Base-by-base conservation (phyloP, 768 basidiomycete species). In the Antrodiella citrinella region DNA sequence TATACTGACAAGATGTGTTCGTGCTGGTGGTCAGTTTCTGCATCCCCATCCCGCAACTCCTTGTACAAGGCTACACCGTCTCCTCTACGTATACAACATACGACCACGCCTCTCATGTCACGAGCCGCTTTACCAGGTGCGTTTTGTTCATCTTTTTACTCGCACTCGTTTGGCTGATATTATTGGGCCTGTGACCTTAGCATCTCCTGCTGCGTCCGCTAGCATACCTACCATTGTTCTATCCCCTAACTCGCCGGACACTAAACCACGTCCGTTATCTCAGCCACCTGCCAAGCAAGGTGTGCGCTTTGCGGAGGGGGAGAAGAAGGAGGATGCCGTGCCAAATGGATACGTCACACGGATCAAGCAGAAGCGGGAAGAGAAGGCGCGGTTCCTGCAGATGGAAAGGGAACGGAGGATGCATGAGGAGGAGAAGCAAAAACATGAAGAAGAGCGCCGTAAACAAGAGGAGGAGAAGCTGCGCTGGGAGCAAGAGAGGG, bases 261-360 rank as follows among this genome's bases (percentile, higher is more conserved):
- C 49, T 35, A 25, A 30, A 4, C 51, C 20, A 30, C 53, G 18
- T 38, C 47, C 4, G 19, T 22, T 13, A 15, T 39, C 12, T 40
- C 47, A 12, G 23, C 45, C 40, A 26, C 23, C 38, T 23, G 25
- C 53, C 43, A 49, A 40, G 35, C 49, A 44, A n/a, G 55, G 41
- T 20, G 57, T 51, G 23, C 55, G 44, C 11, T 56, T 49, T 40
- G 57, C 43, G 4, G 54, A 57, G 26, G 51, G 52, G 4, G 48
- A 51, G 20, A 48, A 50, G 19, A 50, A 44, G 41, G 51, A 86
- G 39, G 85, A 88, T 62, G 70, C 71, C 47, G 71, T 85, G 54
- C 87, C 87, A 2, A 67, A 87, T 38, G 79, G 76, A 15, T 78
- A 88, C 59, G 75, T 81, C n/a, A 67, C 86, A 59, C 81, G 82